Evolutionary conservation across 176 grass and related monocot genomes (phyloP), one percentile per base, ranked within the genome.

Genomic region (Triticum turgidum): DNA sequence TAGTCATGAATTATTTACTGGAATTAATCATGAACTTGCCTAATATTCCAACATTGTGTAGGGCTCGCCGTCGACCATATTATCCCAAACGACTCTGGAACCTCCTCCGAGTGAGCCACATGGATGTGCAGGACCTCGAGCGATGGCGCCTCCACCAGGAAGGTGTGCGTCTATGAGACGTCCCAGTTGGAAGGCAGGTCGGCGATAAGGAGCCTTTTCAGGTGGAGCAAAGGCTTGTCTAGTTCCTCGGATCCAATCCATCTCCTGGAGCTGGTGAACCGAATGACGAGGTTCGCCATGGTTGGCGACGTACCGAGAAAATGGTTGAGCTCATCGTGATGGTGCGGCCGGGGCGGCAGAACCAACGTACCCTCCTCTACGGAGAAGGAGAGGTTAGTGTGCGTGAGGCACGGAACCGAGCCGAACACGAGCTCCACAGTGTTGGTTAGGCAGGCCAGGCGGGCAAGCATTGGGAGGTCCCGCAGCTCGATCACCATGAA

Each of bases 71-170:
- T 30, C 4, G 11, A 49, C 58, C 38, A 83, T 5, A 7, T n/a
- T 1, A 84, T 22, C 58, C 44, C 25, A 1, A 7, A 17, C 1
- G 45, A 14, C 1, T 39, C 70, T 1, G 9, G 66, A 22, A 20
- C 1, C 33, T 61, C n/a, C 9, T 27, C 4, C 14, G 41, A 37
- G 9, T 0, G 22, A 12, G 37, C 82, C 34, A 75, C 56, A 27
- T 84, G 71, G 71, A 84, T 7, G 59, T 84, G 18, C 18, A 84
- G 6, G 6, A 1, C 41, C 72, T 76, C 38, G 0, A 84, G 83
- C 11, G 54, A 39, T 7, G 38, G 59, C 18, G 83, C 72, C 0
- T 61, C 83, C 17, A 25, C 0, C 20, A 85, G 29, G 7, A 85
- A 27, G 11, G 35, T 12, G 12, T 41, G 11, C 29, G 72, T 42